Conservation (phyloP, 2,329 filamentous ascomycete genomes). For the Epichloe elymi region DNA sequence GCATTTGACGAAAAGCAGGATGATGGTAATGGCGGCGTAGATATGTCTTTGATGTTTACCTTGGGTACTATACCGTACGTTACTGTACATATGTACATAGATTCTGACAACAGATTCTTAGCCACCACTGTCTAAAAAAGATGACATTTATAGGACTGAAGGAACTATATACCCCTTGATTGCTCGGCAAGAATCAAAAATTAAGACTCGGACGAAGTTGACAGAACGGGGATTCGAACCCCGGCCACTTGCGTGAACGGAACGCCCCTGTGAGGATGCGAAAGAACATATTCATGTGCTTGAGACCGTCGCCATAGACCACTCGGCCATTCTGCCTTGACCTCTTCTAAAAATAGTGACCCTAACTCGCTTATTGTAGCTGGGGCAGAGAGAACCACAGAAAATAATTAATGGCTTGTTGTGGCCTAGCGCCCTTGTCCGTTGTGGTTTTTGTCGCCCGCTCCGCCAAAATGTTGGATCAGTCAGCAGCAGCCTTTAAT, state of each 20-base stretch:
- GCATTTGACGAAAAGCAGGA: neutral
- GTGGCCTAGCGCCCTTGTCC: neutral
- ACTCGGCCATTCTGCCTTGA: slow-evolving; percentile 12
- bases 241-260: slow-evolving; percentile 15
- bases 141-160: too few relatives aligned
- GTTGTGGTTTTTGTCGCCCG: too few relatives aligned
- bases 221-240: slow-evolving; percentile 15
- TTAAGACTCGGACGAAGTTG: neutral
- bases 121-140: too few relatives aligned
- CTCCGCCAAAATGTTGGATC: slow-evolving; percentile 1
- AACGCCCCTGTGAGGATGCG: slow-evolving; percentile 9
- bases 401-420: neutral
- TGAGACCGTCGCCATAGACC: slow-evolving; percentile 13
- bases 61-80: neutral
- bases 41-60: neutral
- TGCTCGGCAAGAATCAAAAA: too few relatives aligned
- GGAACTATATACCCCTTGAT: too few relatives aligned
- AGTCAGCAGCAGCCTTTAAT: slow-evolving; percentile 3
- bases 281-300: slow-evolving; percentile 10
- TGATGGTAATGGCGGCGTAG: neutral
- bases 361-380: neutral
- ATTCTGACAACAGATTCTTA: neutral
- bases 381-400: neutral
- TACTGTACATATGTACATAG: neutral
- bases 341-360: fast-evolving